Evolutionary conservation across 1,139 yeast genomes (phyloP).

Genomic region (Blastobotrys malaysiensis): DNA sequence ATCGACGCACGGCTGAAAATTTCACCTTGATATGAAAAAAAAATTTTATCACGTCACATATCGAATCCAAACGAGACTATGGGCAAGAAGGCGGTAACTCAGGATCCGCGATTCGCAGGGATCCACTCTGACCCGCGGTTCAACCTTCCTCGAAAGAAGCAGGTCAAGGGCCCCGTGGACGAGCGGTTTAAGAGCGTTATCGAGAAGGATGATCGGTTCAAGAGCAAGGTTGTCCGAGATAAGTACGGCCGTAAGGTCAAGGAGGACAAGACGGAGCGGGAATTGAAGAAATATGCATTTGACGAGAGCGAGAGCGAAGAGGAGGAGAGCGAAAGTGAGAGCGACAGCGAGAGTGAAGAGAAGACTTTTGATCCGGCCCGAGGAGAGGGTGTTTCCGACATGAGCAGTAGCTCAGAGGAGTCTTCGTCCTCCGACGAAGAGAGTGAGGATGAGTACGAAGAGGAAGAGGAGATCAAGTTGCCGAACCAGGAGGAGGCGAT

Average conservation of each 20-base stretch:
- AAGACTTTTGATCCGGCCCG: conserved; percentile 7
- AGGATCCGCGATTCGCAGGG: conserved; percentile 70
- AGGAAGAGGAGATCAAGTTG: conserved; percentile 34
- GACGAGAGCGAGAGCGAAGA: conserved; percentile 24
- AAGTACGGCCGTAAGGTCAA: conserved; percentile 75
- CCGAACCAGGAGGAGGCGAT: conserved; percentile 64
- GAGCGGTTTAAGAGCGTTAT: conserved; percentile 66
- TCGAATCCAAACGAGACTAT: conserved; percentile 2
- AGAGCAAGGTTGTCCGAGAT: conserved; percentile 63
- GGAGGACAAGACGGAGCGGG: conserved; percentile 39
- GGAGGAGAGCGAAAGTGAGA: conserved; percentile 10
- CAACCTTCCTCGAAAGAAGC: conserved; percentile 63
- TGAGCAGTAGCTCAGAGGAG: conserved; percentile 29
- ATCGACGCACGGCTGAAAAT: neutral
- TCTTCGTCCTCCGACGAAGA: conserved; percentile 34
- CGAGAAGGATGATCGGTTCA: conserved; percentile 54
- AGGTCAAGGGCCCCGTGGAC: conserved; percentile 74
- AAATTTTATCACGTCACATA: conserved; percentile 1
- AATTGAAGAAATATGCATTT: conserved; percentile 58
- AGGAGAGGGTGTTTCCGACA: conserved; percentile 16
- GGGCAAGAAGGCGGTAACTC: conserved; percentile 38
- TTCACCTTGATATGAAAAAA: neutral
- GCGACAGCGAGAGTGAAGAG: conserved; percentile 25
- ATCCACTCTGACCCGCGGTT: conserved; percentile 89
- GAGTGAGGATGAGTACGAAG: conserved; percentile 28